Evolutionary conservation across 768 basidiomycete genomes (phyloP), one percentile per base, ranked within the genome.

Genomic region (Sarcodon aspratus): DNA sequence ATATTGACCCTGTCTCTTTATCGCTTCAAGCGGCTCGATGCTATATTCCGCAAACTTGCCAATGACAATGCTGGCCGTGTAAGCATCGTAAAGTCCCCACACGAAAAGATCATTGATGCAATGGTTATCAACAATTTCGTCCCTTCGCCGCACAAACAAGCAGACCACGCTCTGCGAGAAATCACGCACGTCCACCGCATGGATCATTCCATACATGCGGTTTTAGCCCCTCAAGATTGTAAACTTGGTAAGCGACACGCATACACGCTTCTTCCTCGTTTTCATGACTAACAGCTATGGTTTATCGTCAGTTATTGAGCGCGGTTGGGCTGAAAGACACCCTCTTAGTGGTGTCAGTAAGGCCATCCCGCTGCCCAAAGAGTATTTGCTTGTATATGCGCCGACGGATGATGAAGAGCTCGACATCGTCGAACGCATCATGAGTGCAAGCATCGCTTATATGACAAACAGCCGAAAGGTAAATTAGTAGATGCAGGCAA

Each of bases 301-400:
- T 46, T 12, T 15, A 34, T 8, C 21, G 6, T 7, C 33, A 61
- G 60, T 55, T 5, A 58, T 61, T 45, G 60, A 60, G 36, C 43
- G 50, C 9, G 60, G 61, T 27, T 63, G 63, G 60, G 62, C 56
- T 13, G 57, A 64, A 45, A 47, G 62, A 11, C 62, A 64, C 45
- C 57, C 59, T 12, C 36, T 63, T 15, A 55, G 54, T 47, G 55
- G 60, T 4, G 21, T 27, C 21, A 27, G 21, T 27, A 27, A 27
- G 2, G 50, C 51, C 5, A 37, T 10, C 9, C 48, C 50, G 38
- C 44, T 61, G 34, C 59, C 61, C 3, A 53, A 50, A 32, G 54
- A 51, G 33, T 62, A 64, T 31, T 35, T 61, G 42, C 40, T 61
- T 46, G 55, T 64, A 12, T 63, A 64, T 36, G 60, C 61, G 7